Evolutionary conservation across 1,284 basidiomycete species (phyloP), one percentile per base, ranked within the genome.

Genomic region (Puccinia triticina): DNA sequence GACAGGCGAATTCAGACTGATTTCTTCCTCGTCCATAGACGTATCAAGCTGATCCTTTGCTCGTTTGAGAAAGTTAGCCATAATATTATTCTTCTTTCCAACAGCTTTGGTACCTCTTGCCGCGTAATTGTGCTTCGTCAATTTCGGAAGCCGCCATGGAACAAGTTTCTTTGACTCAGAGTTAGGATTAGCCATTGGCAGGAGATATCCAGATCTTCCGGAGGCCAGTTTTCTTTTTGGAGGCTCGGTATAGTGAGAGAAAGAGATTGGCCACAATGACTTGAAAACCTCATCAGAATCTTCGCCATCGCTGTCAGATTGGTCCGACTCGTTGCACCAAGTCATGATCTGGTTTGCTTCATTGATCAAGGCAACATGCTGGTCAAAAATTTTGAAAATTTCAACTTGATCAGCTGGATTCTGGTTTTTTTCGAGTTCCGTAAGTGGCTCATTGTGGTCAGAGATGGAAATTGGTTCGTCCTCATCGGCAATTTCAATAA

Each of bases 321-420:
- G n/a, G 10, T 69, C n/a, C 0, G 67, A n/a, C 11, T 69, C 67
- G n/a, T 69, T 37, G 46, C 67, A 69, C 67, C 67, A 69, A 1
- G 21, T 40, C 67, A 69, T 69, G 8, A 69, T 46, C 8, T 69
- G 40, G n/a, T 43, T 8, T 8, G 67, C 4, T 26, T 69, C 67
- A 69, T 69, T 40, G 7, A 69, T 46, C 18, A 69, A 46, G 21
- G 37, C 67, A 12, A 46, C 67, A 7, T 57, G 55, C 2, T 64
- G 5, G 2, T 57, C 3, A 26, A n/a, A n/a, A n/a, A n/a, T n/a
- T n/a, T 57, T 57, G 55, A 26, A 57, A 5, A 26, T n/a, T 4
- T 57, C 55, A n/a, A 57, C 12, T 43, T n/a, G n/a, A n/a, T n/a
- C n/a, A n/a, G n/a, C n/a, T n/a, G n/a, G n/a, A n/a, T n/a, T n/a